Conservation (phyloP, 1,284 basidiomycete genomes). For the Pseudozyma sp. region DNA sequence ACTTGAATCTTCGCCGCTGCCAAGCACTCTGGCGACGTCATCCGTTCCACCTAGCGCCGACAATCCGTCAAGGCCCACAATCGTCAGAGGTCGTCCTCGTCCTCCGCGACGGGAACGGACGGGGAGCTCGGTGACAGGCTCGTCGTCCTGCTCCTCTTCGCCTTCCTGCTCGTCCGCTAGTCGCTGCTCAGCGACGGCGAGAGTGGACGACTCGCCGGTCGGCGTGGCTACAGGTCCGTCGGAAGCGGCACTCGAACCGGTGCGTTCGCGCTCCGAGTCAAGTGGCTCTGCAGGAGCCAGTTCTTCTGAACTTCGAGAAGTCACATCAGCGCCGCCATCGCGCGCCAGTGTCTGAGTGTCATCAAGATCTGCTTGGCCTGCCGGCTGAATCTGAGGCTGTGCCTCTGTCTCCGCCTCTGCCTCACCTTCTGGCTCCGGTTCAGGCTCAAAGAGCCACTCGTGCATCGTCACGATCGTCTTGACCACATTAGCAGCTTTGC, state of each 20-base stretch:
- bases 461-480: constrained; percentile 66
- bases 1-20: constrained; percentile 7
- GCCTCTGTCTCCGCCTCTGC: constrained; percentile 9
- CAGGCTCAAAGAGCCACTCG: constrained; percentile 66
- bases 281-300: not conserved
- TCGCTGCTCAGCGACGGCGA: not conserved
- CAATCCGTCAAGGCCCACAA: constrained; percentile 40
- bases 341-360: not conserved
- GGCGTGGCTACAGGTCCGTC: constrained; percentile 4
- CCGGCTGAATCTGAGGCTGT: constrained; percentile 4
- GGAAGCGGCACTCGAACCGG: constrained; percentile 11
- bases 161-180: not conserved
- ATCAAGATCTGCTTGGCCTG: not conserved
- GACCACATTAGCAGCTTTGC: constrained; percentile 66
- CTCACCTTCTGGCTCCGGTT: constrained; percentile 51
- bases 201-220: not conserved
- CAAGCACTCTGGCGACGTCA: constrained; percentile 28
- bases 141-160: constrained; percentile 22
- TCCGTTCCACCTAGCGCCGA: constrained; percentile 24
- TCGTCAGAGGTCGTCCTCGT: constrained; percentile 32
- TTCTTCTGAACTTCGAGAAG: not conserved
- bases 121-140: constrained; percentile 23
- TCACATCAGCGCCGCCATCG: not conserved
- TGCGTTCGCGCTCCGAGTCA: not conserved
- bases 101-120: constrained; percentile 34